Evolutionary conservation across 2,329 filamentous ascomycete genomes (phyloP), one percentile per base, ranked within the genome.

Genomic region (Aureobasidium sp.): DNA sequence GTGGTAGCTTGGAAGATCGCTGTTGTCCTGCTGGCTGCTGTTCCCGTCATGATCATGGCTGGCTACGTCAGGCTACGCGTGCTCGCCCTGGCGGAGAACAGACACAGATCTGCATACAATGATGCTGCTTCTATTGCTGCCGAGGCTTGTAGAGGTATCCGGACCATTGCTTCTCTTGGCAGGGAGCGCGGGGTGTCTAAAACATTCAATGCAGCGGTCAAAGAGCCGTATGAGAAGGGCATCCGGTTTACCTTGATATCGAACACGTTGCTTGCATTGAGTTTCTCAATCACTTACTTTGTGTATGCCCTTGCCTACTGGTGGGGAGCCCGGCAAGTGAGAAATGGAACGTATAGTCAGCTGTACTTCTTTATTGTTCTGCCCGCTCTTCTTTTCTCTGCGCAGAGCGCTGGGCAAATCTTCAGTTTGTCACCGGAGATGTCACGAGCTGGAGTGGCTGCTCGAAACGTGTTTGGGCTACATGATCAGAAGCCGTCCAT

Each of bases 101-200:
- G 81, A 15, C 84, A 88, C 64, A 81, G 84, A 42, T 81, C 79
- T 25, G 84, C 86, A 2, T 89, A 86, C 65, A 79, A 81, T 7
- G 79, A 80, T 45, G 84, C 86, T 1, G 81, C 85, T 17, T 79
- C 81, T 5, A 80, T 89, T 55, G 85, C 85, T 1, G 83, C 84
- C 6, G 86, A 90, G 65, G 85, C 85, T 0, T 84, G 86, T 53
- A 80, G 82, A 57, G 82, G 81, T 1, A 85, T 87, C 70, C 83
- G 84, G 65, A 88, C 86, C 29, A 79, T 78, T 15, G 73, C 75
- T 3, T 71, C 74, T 1, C 72, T 78, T 11, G 74, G 75, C 7
- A 67, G 75, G 7, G 75, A 78, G 62, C 65, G 69, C 7, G 69
- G 74, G 42, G 70, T 77, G 17, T 65, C 76, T 19, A 63, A 68